Base-by-base conservation (phyloP, 164 flowering plant genomes). In the Malania oleifera region DNA sequence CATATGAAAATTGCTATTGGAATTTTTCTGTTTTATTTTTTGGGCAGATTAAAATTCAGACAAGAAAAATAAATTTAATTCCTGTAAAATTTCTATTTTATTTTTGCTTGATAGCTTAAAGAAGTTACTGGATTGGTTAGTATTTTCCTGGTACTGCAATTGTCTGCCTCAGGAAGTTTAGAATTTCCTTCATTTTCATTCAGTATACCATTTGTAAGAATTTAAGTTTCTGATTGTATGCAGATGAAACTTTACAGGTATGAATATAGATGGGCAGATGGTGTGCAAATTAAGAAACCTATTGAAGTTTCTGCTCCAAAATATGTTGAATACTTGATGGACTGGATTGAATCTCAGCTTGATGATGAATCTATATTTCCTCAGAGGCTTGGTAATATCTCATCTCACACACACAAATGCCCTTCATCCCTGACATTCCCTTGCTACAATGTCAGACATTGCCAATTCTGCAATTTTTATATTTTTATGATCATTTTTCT, bases 221-320 rank as follows among this genome's bases (percentile, higher is more conserved):
- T 9, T 28, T 23, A 3, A 40, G 29, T 54, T 59, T 8, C n/a
- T 68, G 31, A 67, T 29, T 57, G 49, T 59, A 31, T 54, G 49
- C 55, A 34, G 7, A 56, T 53, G 25, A 38, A 47, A 52, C 35
- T 58, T 59, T 63, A 24, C 80, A 95, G 99, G 84, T 93, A 93
- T 41, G 96, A 90, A 66, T 95, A 95, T 66, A 73, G 96, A 73
- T 95, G 99, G 99, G 99, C 99, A 31, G 99, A 95, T 76, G 99
- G 99, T 45, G 91, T 91, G 37, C 86, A 81, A 63, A 86, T 95
- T 54, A 95, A 91, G 79, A 95, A 88, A 65, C 99, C 99, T 14
- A 95, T 95, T 52, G 96, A 91, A 67, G 99, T 95, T 65, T 91
- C 99, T 47, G 99, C 99, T 56, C 99, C 99, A 52, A 95, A 91